Percentiles rank a stretch among this genome's conserved stretches.
Evolutionary conservation across 768 basidiomycete genomes (phyloP).

Genomic region (Auricularia sp.): DNA sequence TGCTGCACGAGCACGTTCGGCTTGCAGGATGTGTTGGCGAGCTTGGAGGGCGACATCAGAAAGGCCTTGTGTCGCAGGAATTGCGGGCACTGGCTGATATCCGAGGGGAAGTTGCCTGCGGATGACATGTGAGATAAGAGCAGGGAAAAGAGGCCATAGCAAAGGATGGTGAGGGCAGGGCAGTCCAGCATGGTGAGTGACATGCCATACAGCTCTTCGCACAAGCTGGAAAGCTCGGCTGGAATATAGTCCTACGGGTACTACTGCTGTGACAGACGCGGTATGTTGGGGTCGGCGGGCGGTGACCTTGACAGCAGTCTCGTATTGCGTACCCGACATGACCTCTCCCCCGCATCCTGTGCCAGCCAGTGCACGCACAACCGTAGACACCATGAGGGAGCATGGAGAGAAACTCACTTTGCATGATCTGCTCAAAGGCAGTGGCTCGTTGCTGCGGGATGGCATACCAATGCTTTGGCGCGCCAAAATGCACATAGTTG

Average conservation of each 20-base stretch:
- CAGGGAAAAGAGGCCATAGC: too few relatives aligned
- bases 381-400: not conserved
- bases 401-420: slow-evolving; percentile 28
- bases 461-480: slow-evolving; percentile 95
- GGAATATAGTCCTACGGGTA: too few relatives aligned
- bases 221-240: too few relatives aligned
- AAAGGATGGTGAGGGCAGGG: too few relatives aligned
- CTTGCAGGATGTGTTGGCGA: slow-evolving; percentile 66
- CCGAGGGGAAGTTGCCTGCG: slow-evolving; percentile 75
- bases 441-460: slow-evolving; percentile 77
- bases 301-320: too few relatives aligned
- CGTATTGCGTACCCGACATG: too few relatives aligned
- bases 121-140: slow-evolving; percentile 16
- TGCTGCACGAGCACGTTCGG: slow-evolving; percentile 89
- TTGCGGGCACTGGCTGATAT: slow-evolving; percentile 76
- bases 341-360: too few relatives aligned
- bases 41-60: slow-evolving; percentile 75
- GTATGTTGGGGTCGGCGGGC: too few relatives aligned
- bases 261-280: too few relatives aligned
- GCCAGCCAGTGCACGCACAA: too few relatives aligned
- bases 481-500: slow-evolving; percentile 98
- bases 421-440: slow-evolving; percentile 83
- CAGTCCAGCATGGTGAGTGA: too few relatives aligned
- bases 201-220: too few relatives aligned
- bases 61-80: slow-evolving; percentile 96